Evolutionary conservation across 208 protist genomes (phyloP), one percentile per base, ranked within the genome.

Genomic region (Trichomonas gallinae): DNA sequence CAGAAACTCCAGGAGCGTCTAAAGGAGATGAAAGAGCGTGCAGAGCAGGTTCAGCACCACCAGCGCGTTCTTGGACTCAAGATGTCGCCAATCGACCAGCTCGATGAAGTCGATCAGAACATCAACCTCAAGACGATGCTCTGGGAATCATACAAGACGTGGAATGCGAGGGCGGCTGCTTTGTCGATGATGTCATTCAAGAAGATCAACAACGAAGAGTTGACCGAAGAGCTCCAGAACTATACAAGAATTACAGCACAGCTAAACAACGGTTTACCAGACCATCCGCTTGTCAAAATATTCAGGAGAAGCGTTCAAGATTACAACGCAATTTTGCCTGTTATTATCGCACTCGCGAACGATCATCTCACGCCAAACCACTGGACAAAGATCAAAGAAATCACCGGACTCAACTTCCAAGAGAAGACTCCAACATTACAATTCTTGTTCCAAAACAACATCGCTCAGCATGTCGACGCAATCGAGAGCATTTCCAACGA

Each of bases 301-400:
- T 97, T 97, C 31, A 97, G 96, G 40, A 15, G 10, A 36, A 44
- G 23, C 42, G 83, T 97, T 11, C 38, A 72, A n/a, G 3, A 63
- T 34, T 97, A 38, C 26, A 93, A 96, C 45, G 42, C 42, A 34
- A 96, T 96, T 40, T 81, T 97, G 34, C 96, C 96, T 38, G 96
- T 96, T 8, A 96, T 97, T 26, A 40, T 97, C 44, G 96, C 93
- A 15, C 34, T 97, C 2, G 48, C 46, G 0, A 97, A 96, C 40
- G 21, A 31, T 58, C 96, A 45, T 42, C 31, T 97, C 10, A 96
- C 26, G 11, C 51, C 93, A 2, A 51, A 36, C 31, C 96, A 97
- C 40, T 97, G 96, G 96, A 83, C 81, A 6, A 96, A 97, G 45
- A 97, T 97, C 36, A 34, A 96, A 40, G 21, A n/a, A 26, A 81